phyloP scores from a whole-genome alignment of 1,284 basidiomycete genomes.

The Papiliotrema fonsecae region DNA sequence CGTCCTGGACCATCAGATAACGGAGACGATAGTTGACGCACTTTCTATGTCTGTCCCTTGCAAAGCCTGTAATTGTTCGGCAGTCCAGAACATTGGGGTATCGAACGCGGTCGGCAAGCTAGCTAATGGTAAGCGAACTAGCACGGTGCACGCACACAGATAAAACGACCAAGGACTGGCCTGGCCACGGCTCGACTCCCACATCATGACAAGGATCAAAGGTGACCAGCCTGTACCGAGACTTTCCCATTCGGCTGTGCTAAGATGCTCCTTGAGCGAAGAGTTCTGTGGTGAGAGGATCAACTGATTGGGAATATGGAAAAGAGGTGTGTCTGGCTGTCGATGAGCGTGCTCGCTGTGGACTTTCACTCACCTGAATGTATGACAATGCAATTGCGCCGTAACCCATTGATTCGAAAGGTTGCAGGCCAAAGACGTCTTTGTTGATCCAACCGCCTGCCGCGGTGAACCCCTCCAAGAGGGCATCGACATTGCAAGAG shows the following conservation, averaged over 20 bases:
- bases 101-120: slow-evolving; percentile 69
- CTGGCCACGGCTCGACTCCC: slow-evolving; percentile 64
- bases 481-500: slow-evolving; percentile 12
- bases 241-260: slow-evolving; percentile 58
- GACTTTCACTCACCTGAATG: slow-evolving; percentile 44
- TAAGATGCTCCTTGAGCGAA: slow-evolving; percentile 50
- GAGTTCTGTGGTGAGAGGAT: slow-evolving; percentile 78
- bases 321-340: slow-evolving; percentile 54
- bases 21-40: slow-evolving; percentile 48
- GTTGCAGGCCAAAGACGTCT: slow-evolving; percentile 21
- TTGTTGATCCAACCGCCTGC: slow-evolving; percentile 37
- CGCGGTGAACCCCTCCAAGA: slow-evolving; percentile 25
- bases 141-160: slow-evolving; percentile 54
- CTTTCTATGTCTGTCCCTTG: slow-evolving; percentile 79
- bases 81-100: slow-evolving; percentile 93
- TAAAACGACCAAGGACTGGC: slow-evolving; percentile 66
- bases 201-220: slow-evolving; percentile 91
- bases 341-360: background rate
- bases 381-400: slow-evolving; percentile 39
- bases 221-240: slow-evolving; percentile 76
- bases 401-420: slow-evolving; percentile 39
- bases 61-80: slow-evolving; percentile 69
- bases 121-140: slow-evolving; percentile 14
- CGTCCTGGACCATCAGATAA: slow-evolving; percentile 58
- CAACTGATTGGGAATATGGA: slow-evolving; percentile 72